phyloP scores from a whole-genome alignment of 768 basidiomycete species.

The Serendipita sp. region DNA sequence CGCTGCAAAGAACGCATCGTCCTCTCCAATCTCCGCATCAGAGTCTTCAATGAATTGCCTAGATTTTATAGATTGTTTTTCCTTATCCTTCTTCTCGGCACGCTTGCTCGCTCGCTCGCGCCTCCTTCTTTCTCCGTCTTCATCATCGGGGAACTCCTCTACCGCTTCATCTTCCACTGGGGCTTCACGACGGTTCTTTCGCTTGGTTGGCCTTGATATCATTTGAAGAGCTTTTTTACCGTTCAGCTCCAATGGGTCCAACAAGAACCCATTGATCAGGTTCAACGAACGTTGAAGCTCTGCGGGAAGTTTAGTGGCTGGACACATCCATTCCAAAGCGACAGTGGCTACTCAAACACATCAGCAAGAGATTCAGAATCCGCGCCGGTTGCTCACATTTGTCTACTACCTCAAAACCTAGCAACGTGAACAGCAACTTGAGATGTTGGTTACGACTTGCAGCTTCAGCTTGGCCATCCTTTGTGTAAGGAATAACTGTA shows the following conservation, averaged over 20 bases:
- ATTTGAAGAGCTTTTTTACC: slow-evolving; percentile 62
- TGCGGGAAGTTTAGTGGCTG: slow-evolving; percentile 46
- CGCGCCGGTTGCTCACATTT: slow-evolving; percentile 35
- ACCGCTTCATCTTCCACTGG: slow-evolving; percentile 27
- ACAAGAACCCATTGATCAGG: slow-evolving; percentile 72
- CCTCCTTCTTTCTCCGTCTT: slow-evolving; percentile 20
- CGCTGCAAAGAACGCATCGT: slow-evolving; percentile 65
- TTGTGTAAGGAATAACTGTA: slow-evolving; percentile 59
- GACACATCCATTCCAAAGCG: slow-evolving; percentile 75
- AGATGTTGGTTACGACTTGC: slow-evolving; percentile 63
- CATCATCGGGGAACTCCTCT: slow-evolving; percentile 26
- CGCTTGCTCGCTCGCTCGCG: slow-evolving; percentile 20
- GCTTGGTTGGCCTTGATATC: slow-evolving; percentile 38
- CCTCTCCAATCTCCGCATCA: slow-evolving; percentile 66
- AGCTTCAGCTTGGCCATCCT: slow-evolving; percentile 58
- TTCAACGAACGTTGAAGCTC: slow-evolving; percentile 52
- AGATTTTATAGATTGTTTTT: slow-evolving; percentile 65
- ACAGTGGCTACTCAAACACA: slow-evolving; percentile 31
- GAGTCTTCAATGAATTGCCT: slow-evolving; percentile 88
- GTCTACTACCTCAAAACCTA: slow-evolving; percentile 48
- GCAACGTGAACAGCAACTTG: slow-evolving; percentile 70
- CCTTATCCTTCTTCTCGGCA: slow-evolving; percentile 40
- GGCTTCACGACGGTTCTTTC: slow-evolving; percentile 32
- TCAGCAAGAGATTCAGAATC: slow-evolving; percentile 2
- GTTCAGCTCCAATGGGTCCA: slow-evolving; percentile 61